These are phyloP conservation scores for Pyropia yezoensis DNA, from an alignment of 23 red algal species.

Conservation along the genomic window DNA sequence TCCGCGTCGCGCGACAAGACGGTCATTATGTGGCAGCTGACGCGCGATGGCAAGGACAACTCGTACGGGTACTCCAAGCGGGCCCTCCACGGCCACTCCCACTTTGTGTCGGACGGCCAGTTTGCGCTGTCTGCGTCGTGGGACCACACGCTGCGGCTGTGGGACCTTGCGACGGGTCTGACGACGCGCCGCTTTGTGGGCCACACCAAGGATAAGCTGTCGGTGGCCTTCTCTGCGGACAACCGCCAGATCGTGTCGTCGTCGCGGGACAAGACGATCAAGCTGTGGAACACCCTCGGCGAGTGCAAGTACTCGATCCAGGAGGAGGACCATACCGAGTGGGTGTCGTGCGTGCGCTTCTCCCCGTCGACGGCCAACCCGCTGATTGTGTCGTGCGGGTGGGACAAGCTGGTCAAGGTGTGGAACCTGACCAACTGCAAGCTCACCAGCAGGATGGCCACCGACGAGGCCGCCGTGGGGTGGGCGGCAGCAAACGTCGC, in stretches of 20 bases:
- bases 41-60: conserved; percentile 55
- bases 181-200: conserved; percentile 87
- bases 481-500: no score
- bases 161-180: conserved; percentile 73
- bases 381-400: conserved; percentile 95
- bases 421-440: conserved; percentile 96
- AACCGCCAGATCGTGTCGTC: conserved; percentile 96
- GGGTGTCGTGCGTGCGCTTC: conserved; percentile 93
- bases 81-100: conserved; percentile 73
- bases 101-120: conserved; percentile 97
- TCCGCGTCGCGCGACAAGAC: conserved; percentile 93
- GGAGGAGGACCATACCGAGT: conserved; percentile 84
- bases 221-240: conserved; percentile 89
- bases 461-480: no score
- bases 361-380: conserved; percentile 90
- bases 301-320: conserved; percentile 98
- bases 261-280: conserved; percentile 97
- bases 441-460: conserved; percentile 65
- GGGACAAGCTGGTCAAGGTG: conserved; percentile 99
- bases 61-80: conserved; percentile 66
- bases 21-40: conserved; percentile 90
- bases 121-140: conserved; percentile 97
- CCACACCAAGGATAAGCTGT: conserved; percentile 93
- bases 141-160: conserved; percentile 90
- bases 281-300: conserved; percentile 98